Conservation (phyloP, 768 basidiomycete species). For the Lentinula boryana region DNA sequence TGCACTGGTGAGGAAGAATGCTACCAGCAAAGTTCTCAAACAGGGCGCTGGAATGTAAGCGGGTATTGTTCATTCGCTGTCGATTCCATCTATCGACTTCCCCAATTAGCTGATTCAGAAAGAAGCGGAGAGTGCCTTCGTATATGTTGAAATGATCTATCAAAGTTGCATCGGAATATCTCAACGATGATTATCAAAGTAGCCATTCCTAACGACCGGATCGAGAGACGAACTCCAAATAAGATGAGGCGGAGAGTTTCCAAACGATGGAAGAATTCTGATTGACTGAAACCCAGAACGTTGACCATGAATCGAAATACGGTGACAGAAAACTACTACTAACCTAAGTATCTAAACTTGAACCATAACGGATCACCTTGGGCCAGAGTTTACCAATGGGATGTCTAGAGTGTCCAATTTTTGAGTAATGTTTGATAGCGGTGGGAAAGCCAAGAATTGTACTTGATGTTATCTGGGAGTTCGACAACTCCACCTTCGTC, state of each 20-base stretch:
- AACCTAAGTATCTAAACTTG: not conserved
- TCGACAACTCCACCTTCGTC: conserved; percentile 46
- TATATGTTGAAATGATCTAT: not conserved
- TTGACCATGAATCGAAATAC: too few relatives aligned
- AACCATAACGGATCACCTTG: conserved; percentile 14
- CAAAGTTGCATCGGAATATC: not conserved
- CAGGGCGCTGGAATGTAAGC: not conserved
- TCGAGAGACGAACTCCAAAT: too few relatives aligned
- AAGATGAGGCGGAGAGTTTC: too few relatives aligned
- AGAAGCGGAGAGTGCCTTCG: too few relatives aligned
- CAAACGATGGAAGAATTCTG: too few relatives aligned
- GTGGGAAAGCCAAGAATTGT: conserved; percentile 10
- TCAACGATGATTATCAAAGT: too few relatives aligned
- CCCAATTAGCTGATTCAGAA: too few relatives aligned
- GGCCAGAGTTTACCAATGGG: conserved; percentile 26
- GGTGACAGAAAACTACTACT: not conserved
- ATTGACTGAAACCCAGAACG: too few relatives aligned
- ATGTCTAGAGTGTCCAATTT: conserved; percentile 14
- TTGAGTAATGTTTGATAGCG: not conserved
- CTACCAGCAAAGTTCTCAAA: not conserved
- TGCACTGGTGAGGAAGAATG: not conserved
- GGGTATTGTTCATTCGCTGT: too few relatives aligned
- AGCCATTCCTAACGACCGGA: too few relatives aligned
- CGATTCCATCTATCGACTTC: too few relatives aligned
- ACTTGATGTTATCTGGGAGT: conserved; percentile 39